Conservation (phyloP, 805 yeast species). For the Hanseniaspora vineae region DNA sequence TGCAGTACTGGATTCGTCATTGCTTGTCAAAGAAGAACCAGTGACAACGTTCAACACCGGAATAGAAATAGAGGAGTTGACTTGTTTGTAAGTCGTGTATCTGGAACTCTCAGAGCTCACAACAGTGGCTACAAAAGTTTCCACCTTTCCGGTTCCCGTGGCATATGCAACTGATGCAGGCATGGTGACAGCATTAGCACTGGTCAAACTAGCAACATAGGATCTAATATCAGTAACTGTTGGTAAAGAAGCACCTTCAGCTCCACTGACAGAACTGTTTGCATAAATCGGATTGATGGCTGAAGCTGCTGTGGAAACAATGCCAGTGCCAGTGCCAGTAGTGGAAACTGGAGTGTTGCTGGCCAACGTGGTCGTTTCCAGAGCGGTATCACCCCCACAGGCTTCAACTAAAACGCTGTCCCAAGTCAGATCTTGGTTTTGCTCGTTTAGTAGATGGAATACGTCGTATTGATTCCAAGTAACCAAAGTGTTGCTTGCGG, state of each 20-base stretch:
- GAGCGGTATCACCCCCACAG: conserved; percentile 6
- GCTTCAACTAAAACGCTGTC: conserved; percentile 10
- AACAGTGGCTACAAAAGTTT: conserved; percentile 4
- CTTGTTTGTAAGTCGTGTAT: conserved; percentile 2
- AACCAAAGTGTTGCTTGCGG: conserved; percentile 9
- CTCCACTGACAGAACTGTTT: no score
- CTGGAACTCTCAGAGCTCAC: background rate
- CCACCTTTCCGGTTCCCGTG: background rate
- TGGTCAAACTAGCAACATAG: no score
- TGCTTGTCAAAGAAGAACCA: no score
- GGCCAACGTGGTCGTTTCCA: background rate
- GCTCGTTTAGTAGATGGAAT: conserved; percentile 11
- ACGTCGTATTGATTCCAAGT: conserved; percentile 17
- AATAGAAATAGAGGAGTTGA: no score
- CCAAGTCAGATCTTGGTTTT: conserved; percentile 10
- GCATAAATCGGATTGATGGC: no score
- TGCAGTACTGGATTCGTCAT: no score
- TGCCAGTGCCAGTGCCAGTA: background rate
- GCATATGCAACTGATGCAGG: background rate
- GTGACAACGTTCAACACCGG: no score
- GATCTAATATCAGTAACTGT: no score
- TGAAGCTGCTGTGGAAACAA: background rate
- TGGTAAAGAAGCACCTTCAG: no score
- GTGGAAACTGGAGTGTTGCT: conserved; percentile 1
- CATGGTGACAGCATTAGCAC: background rate